A percentile compares a stretch with the other conserved stretches of the same genome.
Evolutionary conservation across 2,329 filamentous ascomycete species (phyloP).

Genomic region (Sarocladium oryzae): DNA sequence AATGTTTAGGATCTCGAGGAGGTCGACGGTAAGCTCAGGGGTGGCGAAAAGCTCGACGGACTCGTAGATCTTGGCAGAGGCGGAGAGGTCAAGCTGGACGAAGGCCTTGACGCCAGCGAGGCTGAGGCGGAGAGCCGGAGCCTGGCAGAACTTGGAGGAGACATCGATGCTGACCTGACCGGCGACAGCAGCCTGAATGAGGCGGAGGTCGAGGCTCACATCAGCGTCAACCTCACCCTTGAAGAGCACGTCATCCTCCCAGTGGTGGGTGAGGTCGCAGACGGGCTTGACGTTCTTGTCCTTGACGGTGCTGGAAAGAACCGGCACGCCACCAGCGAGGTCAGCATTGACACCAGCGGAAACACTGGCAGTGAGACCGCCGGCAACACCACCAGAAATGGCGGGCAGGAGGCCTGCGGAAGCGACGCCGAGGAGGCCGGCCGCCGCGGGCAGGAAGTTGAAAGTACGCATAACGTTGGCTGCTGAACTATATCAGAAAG

Average conservation of each 20-base stretch:
- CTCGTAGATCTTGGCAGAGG: constrained; percentile 41
- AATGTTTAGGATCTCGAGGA: constrained; percentile 29
- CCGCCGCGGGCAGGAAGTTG: constrained; percentile 10
- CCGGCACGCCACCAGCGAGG: neutral
- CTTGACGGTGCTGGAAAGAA: constrained; percentile 2
- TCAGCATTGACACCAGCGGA: neutral
- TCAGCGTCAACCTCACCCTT: constrained; percentile 13
- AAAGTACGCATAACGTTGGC: constrained; percentile 11
- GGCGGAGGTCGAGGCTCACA: constrained; percentile 18
- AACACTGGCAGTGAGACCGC: too few relatives aligned
- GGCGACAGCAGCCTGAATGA: constrained; percentile 33
- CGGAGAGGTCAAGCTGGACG: constrained; percentile 39
- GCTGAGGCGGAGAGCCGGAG: constrained; percentile 36
- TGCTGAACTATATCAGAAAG: constrained; percentile 9
- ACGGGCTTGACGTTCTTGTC: constrained; percentile 6
- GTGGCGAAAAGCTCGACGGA: constrained; percentile 42
- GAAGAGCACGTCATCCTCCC: constrained; percentile 13
- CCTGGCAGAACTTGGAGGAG: constrained; percentile 30
- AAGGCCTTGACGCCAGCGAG: constrained; percentile 46
- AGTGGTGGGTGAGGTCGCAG: constrained; percentile 12
- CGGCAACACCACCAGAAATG: neutral
- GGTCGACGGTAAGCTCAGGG: constrained; percentile 27
- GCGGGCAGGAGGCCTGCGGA: constrained; percentile 9
- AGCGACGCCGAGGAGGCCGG: constrained; percentile 11
- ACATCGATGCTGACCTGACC: constrained; percentile 40